A percentile compares a stretch with the other conserved stretches of the same genome.
Evolutionary conservation across 768 basidiomycete genomes (phyloP).

Genomic region (Lepiota venenata): DNA sequence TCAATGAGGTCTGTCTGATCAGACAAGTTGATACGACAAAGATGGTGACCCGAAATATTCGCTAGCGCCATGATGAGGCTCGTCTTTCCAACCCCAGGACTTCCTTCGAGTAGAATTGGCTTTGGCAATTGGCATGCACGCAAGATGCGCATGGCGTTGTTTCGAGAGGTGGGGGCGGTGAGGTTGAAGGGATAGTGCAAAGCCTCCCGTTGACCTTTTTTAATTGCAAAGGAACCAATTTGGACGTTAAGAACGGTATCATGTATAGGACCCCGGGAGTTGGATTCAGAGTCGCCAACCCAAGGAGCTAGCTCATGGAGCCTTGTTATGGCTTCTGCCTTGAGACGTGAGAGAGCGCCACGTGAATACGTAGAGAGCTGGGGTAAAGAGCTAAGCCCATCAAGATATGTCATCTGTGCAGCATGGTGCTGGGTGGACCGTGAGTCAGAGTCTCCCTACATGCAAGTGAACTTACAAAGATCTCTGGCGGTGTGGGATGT

Average conservation of each 20-base stretch:
- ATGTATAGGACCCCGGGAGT: slow-evolving; percentile 22
- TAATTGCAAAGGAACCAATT: slow-evolving; percentile 74
- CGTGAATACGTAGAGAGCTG: slow-evolving; percentile 64
- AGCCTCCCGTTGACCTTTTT: slow-evolving; percentile 46
- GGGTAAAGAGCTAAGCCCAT: slow-evolving; percentile 80
- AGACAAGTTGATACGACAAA: slow-evolving; percentile 95
- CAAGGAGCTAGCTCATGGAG: slow-evolving; percentile 58
- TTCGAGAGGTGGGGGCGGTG: slow-evolving; percentile 81
- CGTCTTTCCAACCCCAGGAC: slow-evolving; percentile 98
- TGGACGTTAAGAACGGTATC: slow-evolving; percentile 39
- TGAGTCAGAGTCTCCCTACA: slow-evolving; percentile 10
- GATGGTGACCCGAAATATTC: slow-evolving; percentile 66
- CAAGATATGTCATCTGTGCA: slow-evolving; percentile 88
- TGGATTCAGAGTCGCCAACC: slow-evolving; percentile 19
- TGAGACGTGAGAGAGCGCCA: slow-evolving; percentile 58
- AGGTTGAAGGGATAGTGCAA: slow-evolving; percentile 63
- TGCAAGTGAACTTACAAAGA: slow-evolving; percentile 56
- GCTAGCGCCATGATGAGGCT: slow-evolving; percentile 89
- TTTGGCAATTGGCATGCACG: slow-evolving; percentile 88
- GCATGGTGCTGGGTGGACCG: slow-evolving; percentile 69
- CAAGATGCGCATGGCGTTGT: slow-evolving; percentile 85
- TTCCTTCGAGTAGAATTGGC: slow-evolving; percentile 94
- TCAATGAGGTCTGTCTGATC: slow-evolving; percentile 98
- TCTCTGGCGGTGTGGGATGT: slow-evolving; percentile 39
- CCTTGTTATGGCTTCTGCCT: slow-evolving; percentile 49